Evolutionary conservation across 1,284 basidiomycete species (phyloP).

Genomic region (Volvariella surrecta): DNA sequence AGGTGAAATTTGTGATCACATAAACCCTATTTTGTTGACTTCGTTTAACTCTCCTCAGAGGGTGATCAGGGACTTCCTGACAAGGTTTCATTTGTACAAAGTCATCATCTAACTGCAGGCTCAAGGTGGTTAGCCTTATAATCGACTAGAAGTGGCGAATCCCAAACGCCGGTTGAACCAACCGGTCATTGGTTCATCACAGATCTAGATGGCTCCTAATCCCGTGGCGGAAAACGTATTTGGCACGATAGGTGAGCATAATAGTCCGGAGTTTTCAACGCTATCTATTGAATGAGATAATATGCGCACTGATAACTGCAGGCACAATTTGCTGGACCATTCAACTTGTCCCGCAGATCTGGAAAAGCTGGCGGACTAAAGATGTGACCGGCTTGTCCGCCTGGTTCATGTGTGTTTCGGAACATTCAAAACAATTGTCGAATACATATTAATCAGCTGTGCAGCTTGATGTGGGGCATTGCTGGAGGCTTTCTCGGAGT

Average conservation of each 20-base stretch:
- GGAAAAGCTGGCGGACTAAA: conserved; percentile 67
- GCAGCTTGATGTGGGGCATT: conserved; percentile 6
- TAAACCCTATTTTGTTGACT: too few species aligned
- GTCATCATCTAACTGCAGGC: too few species aligned
- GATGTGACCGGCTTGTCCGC: conserved; percentile 66
- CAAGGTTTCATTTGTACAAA: too few species aligned
- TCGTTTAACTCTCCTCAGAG: too few species aligned
- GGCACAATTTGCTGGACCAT: conserved; percentile 64
- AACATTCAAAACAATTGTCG: neutral
- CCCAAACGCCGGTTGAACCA: too few species aligned
- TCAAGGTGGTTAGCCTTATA: too few species aligned
- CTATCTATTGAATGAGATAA: too few species aligned
- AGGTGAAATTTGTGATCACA: too few species aligned
- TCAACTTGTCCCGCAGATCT: conserved; percentile 69
- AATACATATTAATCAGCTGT: neutral
- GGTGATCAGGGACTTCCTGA: too few species aligned
- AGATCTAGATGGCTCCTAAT: conserved; percentile 28
- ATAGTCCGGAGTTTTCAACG: neutral
- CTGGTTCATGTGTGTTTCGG: conserved; percentile 17
- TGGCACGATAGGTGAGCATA: conserved; percentile 49
- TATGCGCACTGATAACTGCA: conserved; percentile 14
- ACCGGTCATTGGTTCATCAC: too few species aligned
- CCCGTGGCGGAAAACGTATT: conserved; percentile 48
- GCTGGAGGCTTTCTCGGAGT: conserved; percentile 3
- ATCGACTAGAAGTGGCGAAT: too few species aligned